phyloP scores from a whole-genome alignment of 129 eudicot species.

The Flaveria linearis region DNA sequence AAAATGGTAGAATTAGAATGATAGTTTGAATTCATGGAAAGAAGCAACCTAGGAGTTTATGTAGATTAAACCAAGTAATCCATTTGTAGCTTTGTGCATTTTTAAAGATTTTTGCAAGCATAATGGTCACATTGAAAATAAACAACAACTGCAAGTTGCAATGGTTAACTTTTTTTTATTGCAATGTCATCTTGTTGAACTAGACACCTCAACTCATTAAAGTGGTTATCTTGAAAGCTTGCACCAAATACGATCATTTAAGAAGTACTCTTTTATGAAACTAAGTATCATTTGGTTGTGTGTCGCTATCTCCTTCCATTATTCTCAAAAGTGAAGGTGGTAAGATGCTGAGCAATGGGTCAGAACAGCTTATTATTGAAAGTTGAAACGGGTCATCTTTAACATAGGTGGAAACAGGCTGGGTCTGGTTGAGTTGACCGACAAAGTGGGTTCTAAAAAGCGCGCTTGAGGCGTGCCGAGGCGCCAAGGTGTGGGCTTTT shows the following conservation, averaged over 20 bases:
- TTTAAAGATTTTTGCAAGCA: background rate
- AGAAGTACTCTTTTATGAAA: background rate
- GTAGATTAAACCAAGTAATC: background rate
- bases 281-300: background rate
- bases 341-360: background rate
- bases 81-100: background rate
- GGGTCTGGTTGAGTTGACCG: background rate
- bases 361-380: background rate
- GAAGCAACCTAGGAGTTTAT: background rate
- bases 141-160: background rate
- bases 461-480: no score
- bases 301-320: background rate
- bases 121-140: background rate
- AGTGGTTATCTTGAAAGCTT: background rate
- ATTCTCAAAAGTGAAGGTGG: background rate
- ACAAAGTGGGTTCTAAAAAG: background rate
- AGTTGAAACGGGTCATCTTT: background rate
- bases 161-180: background rate
- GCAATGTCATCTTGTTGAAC: constrained; percentile 3
- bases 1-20: background rate
- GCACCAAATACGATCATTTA: background rate
- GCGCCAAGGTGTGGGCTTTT: no score
- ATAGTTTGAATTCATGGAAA: background rate
- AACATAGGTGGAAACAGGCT: background rate
- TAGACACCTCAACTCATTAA: background rate